phyloP scores from a whole-genome alignment of 495 filamentous ascomycete genomes.

The Penicillium cinerascens region DNA sequence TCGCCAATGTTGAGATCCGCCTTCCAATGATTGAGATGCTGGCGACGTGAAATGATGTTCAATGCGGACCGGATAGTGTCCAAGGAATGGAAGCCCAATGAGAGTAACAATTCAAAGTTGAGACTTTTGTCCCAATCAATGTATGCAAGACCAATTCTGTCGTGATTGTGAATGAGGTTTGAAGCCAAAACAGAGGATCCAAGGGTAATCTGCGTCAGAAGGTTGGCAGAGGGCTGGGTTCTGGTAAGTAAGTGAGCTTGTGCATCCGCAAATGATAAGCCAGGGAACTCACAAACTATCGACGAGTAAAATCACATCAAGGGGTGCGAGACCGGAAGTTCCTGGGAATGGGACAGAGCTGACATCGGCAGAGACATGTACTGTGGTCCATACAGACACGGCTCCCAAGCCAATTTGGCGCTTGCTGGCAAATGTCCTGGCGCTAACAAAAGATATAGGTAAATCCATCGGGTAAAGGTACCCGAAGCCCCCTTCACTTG shows the following conservation, averaged over 20 bases:
- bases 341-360: constrained; percentile 11
- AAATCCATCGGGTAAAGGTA: constrained; percentile 15
- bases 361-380: constrained; percentile 26
- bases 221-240: constrained; percentile 7
- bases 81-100: constrained; percentile 23
- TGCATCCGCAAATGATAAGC: background rate
- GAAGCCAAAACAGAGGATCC: constrained; percentile 16
- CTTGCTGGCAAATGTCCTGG: constrained; percentile 11
- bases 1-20: background rate
- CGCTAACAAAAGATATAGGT: constrained; percentile 19
- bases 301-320: constrained; percentile 25
- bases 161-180: constrained; percentile 10
- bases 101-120: constrained; percentile 17
- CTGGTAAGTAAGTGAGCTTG: constrained; percentile 7
- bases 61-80: constrained; percentile 11
- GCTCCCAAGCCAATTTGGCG: constrained; percentile 9
- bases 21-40: background rate
- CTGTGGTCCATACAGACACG: constrained; percentile 19
- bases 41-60: constrained; percentile 7
- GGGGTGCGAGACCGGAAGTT: constrained; percentile 13
- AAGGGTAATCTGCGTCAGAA: constrained; percentile 14
- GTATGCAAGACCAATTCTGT: constrained; percentile 18
- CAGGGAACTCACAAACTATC: constrained; percentile 16
- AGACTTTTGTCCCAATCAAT: constrained; percentile 3
- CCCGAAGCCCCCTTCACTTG: background rate